Evolutionary conservation across 2,329 filamentous ascomycete genomes (phyloP).

Genomic region (Nakataea oryzae): DNA sequence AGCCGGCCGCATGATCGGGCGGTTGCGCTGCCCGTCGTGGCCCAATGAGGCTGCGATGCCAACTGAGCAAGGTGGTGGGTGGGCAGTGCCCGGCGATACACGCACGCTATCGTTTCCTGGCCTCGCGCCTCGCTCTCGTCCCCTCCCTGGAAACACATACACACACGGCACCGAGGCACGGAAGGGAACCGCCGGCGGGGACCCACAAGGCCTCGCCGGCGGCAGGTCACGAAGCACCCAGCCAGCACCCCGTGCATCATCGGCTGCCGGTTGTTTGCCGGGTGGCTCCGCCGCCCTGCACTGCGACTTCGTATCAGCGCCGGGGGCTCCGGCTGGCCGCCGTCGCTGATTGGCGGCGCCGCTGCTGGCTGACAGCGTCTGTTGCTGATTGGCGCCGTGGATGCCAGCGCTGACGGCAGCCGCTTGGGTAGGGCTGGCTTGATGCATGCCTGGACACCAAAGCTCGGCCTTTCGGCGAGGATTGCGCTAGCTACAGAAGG

Average conservation of each 20-base stretch:
- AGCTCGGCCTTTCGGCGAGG: background rate
- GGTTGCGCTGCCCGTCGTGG: background rate
- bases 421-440: background rate
- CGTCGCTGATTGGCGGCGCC: background rate
- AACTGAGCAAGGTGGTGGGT: background rate
- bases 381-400: background rate
- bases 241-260: background rate
- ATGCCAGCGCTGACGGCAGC: background rate
- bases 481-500: too few species aligned
- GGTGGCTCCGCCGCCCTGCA: background rate
- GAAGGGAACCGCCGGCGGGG: background rate
- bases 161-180: background rate
- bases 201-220: too few species aligned
- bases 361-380: background rate
- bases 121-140: background rate
- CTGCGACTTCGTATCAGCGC: background rate
- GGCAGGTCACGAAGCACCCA: too few species aligned
- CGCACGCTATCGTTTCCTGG: background rate
- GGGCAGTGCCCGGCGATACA: background rate
- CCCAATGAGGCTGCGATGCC: background rate
- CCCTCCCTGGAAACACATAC: too few species aligned
- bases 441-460: background rate
- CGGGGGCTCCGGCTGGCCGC: too few species aligned
- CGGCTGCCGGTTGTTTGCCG: background rate
- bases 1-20: background rate